Base-by-base conservation (phyloP, 2,329 filamentous ascomycete species). In the Phymatotrichopsis omnivora region DNA sequence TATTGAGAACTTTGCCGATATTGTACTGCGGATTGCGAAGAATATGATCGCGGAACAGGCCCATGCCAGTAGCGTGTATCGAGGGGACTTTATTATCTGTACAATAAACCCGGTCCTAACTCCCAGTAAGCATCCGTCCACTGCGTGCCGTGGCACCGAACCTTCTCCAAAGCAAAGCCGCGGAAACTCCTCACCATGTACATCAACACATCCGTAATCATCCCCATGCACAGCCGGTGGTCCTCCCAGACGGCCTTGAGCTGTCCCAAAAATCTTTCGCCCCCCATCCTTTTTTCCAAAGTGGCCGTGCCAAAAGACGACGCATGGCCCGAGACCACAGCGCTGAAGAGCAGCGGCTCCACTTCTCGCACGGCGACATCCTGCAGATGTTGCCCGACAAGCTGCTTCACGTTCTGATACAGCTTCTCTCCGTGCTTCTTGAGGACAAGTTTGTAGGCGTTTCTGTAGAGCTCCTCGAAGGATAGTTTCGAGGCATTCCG, bases 131-230 rank as follows among this genome's bases (percentile, higher is more conserved):
- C 36, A 25, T 36, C 27, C 16, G 24, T 22, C 20, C 17, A 33
- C 19, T 14, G 22, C 4, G 5, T 14, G 34, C 7, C 7, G 22
- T 33, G 25, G 10, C 3, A 41, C 7, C 12, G n/a, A 25, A 10
- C 33, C n/a, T n/a, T 6, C 17, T 10, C 37, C 14, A 22, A 30
- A 29, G 16, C 22, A 31, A 33, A 7, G 14, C 14, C 7, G 24
- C 11, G 19, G 11, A 22, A 19, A 32, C 36, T 19, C 7, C 54
- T 32, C 48, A 59, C 57, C 71, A 98, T 85, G 61, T 95, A 95
- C 86, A 96, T 95, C 40, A 96, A 71, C 24, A 96, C 85, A 63
- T 96, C 91, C 3, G 87, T 86, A 39, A 85, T 80, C 89, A 96
- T 96, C 60, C 85, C 86, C 84, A 94, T 94, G 33, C 83, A 87